A percentile compares a stretch with the other conserved stretches of the same genome.
Evolutionary conservation across 495 filamentous ascomycete genomes (phyloP).

Genomic region (Penicillium canescens): DNA sequence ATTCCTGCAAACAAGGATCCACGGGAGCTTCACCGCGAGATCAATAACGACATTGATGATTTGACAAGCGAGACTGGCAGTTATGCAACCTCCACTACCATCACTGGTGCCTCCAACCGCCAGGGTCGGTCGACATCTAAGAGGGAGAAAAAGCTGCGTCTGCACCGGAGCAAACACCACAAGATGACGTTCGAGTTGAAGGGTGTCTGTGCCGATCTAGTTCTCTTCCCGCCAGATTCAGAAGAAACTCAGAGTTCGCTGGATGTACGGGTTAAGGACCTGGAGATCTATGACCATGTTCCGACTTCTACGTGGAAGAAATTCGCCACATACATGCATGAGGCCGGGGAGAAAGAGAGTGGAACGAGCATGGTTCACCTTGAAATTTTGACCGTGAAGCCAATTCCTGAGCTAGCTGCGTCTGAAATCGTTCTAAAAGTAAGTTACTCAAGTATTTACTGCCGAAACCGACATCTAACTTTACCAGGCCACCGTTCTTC

Average conservation of each 20-base stretch:
- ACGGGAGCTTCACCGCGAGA: constrained; percentile 72
- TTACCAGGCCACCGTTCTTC: constrained; percentile 70
- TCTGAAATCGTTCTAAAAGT: constrained; percentile 88
- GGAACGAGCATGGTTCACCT: constrained; percentile 86
- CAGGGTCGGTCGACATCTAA: constrained; percentile 45
- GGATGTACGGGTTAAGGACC: constrained; percentile 75
- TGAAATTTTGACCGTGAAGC: constrained; percentile 83
- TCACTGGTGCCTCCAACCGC: constrained; percentile 59
- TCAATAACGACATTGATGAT: constrained; percentile 87
- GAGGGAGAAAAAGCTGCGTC: constrained; percentile 61
- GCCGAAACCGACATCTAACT: constrained; percentile 1
- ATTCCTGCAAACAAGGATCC: constrained; percentile 86
- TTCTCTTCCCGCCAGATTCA: constrained; percentile 75
- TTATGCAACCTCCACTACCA: constrained; percentile 68
- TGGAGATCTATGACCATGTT: constrained; percentile 93
- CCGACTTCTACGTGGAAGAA: constrained; percentile 98
- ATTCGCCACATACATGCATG: constrained; percentile 90
- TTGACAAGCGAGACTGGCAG: constrained; percentile 85
- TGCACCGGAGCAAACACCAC: constrained; percentile 84
- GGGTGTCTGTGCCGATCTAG: constrained; percentile 79
- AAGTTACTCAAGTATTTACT: constrained; percentile 10
- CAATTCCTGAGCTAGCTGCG: constrained; percentile 78
- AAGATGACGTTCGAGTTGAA: constrained; percentile 95
- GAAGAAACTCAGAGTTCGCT: constrained; percentile 84
- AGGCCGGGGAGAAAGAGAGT: constrained; percentile 80